Conservation (phyloP, 495 filamentous ascomycete genomes). For the Tuber indicum region DNA sequence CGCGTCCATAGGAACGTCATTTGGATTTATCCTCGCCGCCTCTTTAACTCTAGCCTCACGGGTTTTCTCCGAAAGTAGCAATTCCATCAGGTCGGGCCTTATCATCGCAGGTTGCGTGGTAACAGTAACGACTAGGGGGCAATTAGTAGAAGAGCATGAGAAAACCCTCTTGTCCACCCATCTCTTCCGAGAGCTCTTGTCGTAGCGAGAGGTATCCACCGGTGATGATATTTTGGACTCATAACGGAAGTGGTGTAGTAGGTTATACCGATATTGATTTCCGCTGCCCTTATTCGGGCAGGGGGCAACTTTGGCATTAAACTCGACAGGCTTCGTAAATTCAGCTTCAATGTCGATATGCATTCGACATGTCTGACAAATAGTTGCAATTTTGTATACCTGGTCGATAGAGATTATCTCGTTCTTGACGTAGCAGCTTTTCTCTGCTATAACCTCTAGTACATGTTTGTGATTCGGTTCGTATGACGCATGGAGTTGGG, state of each 20-base stretch:
- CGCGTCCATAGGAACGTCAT: conserved; percentile 13
- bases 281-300: conserved; percentile 25
- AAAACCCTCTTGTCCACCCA: conserved; percentile 38
- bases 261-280: conserved; percentile 1
- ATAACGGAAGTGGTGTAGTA: conserved; percentile 40
- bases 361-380: conserved; percentile 35
- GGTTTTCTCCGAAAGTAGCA: conserved; percentile 23
- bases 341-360: conserved; percentile 32
- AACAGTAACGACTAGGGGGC: conserved; percentile 33
- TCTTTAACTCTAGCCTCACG: conserved; percentile 17
- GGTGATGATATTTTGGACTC: conserved; percentile 20
- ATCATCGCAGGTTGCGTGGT: conserved; percentile 33
- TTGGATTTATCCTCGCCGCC: conserved; percentile 5
- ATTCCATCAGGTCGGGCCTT: conserved; percentile 15
- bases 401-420: conserved; percentile 10
- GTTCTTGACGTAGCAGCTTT: conserved; percentile 12
- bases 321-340: conserved; percentile 27
- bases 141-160: conserved; percentile 29
- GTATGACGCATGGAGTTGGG: background rate
- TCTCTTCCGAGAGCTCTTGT: conserved; percentile 13
- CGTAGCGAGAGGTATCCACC: conserved; percentile 12
- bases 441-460: conserved; percentile 24
- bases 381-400: conserved; percentile 30
- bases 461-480: conserved; percentile 26
- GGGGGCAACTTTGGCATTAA: conserved; percentile 10